phyloP scores from a whole-genome alignment of 1,284 basidiomycete species.

The Bondarzewia mesenterica region DNA sequence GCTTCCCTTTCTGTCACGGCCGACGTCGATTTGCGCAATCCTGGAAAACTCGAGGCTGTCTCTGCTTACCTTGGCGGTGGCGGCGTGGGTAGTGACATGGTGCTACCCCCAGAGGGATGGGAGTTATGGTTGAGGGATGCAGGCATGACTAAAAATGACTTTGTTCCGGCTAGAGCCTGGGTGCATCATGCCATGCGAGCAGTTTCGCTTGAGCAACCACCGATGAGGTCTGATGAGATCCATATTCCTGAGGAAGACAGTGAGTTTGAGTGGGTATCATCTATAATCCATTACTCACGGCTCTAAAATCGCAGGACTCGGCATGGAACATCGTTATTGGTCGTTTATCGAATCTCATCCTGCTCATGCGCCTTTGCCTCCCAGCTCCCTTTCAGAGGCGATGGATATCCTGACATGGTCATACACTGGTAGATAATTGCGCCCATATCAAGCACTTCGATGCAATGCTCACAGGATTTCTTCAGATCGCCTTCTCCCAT shows the following conservation, averaged over 20 bases:
- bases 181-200: constrained; percentile 54
- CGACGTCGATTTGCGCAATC: constrained; percentile 52
- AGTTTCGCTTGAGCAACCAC: constrained; percentile 38
- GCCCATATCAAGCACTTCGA: neutral
- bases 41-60: constrained; percentile 41
- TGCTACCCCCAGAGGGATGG: constrained; percentile 31
- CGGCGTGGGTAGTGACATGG: constrained; percentile 16
- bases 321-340: constrained; percentile 72
- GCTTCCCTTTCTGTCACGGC: constrained; percentile 48
- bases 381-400: constrained; percentile 51
- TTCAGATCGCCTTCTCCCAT: constrained; percentile 56
- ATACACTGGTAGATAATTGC: constrained; percentile 45
- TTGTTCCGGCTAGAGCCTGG: constrained; percentile 43
- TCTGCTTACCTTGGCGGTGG: constrained; percentile 38
- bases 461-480: constrained; percentile 1
- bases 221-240: constrained; percentile 14
- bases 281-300: neutral
- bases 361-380: constrained; percentile 48
- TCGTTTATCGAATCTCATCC: constrained; percentile 67
- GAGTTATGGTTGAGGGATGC: constrained; percentile 47
- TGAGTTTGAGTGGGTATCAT: constrained; percentile 26
- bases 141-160: constrained; percentile 21
- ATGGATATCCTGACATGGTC: constrained; percentile 68
- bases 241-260: constrained; percentile 37
- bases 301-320: constrained; percentile 37